Evolutionary conservation across 2,329 filamentous ascomycete genomes (phyloP).

Genomic region (Sphaerulina populicola): DNA sequence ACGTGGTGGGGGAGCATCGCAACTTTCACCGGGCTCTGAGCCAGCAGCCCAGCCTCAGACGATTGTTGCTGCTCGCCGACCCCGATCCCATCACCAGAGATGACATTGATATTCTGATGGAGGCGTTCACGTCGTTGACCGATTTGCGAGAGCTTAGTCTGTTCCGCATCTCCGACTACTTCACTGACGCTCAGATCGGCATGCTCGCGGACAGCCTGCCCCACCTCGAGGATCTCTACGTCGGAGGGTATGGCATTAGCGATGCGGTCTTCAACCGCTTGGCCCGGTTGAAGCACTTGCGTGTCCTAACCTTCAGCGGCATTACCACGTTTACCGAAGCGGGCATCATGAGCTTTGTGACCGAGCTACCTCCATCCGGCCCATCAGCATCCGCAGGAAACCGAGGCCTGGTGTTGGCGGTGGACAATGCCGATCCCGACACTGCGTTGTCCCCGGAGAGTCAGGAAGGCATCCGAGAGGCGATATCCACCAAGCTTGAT

Average conservation of each 20-base stretch:
- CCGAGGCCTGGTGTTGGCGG: conserved; percentile 36
- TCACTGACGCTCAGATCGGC: conserved; percentile 45
- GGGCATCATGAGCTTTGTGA: conserved; percentile 43
- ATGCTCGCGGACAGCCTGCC: conserved; percentile 41
- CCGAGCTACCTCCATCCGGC: conserved; percentile 26
- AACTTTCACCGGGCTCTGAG: conserved; percentile 48
- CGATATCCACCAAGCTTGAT: conserved; percentile 35
- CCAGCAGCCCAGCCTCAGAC: conserved; percentile 43
- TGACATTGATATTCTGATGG: conserved; percentile 43
- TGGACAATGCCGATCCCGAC: conserved; percentile 41
- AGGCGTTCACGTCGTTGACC: conserved; percentile 45
- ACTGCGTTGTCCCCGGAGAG: conserved; percentile 35
- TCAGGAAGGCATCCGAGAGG: conserved; percentile 34
- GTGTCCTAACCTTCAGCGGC: conserved; percentile 47
- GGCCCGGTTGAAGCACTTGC: conserved; percentile 43
- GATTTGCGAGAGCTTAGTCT: conserved; percentile 49
- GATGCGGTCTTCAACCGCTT: conserved; percentile 43
- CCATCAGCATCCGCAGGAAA: conserved; percentile 31
- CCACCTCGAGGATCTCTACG: conserved; percentile 48
- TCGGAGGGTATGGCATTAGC: conserved; percentile 48
- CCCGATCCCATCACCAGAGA: conserved; percentile 40
- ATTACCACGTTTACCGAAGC: conserved; percentile 48
- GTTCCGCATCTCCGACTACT: conserved; percentile 45
- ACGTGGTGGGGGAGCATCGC: conserved; percentile 42
- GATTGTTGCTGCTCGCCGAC: conserved; percentile 42